phyloP scores from a whole-genome alignment of 2,329 filamentous ascomycete species.

The Cytospora paraplurivora region DNA sequence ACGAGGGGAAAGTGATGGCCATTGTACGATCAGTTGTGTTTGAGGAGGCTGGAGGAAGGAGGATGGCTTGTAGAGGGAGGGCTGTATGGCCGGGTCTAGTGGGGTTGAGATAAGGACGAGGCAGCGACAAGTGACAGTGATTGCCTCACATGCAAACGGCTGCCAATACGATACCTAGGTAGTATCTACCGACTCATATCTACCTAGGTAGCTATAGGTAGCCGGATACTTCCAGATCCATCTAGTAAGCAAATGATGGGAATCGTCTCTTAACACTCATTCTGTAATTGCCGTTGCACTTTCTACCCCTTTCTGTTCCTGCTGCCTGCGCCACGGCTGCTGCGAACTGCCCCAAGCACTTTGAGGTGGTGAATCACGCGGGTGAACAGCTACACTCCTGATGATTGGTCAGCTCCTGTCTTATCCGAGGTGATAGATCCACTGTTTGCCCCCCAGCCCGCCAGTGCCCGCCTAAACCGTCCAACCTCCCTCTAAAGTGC shows the following conservation, averaged over 20 bases:
- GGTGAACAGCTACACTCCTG: not conserved
- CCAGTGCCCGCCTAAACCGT: not conserved
- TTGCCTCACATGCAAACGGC: slow-evolving; percentile 1
- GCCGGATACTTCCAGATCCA: too few species aligned
- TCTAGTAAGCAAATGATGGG: too few species aligned
- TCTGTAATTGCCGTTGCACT: too few species aligned
- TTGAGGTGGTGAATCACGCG: not conserved
- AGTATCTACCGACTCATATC: too few species aligned
- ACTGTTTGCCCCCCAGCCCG: not conserved
- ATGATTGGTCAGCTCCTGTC: not conserved
- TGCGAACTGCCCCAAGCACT: not conserved
- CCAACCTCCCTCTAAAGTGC: too few species aligned
- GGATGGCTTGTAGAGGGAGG: not conserved
- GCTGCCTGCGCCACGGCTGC: not conserved
- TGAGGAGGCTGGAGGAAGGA: not conserved
- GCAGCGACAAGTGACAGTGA: not conserved
- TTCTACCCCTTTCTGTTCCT: not conserved
- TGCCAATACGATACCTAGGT: not conserved
- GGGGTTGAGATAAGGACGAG: not conserved
- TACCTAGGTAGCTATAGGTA: not conserved
- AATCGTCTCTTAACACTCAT: too few species aligned
- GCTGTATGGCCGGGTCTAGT: too few species aligned
- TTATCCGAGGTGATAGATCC: not conserved
- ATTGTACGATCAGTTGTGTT: not conserved
- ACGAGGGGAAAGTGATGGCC: not conserved